Base-by-base conservation (phyloP, 306 rosid genomes). In the Prunus dulcis region DNA sequence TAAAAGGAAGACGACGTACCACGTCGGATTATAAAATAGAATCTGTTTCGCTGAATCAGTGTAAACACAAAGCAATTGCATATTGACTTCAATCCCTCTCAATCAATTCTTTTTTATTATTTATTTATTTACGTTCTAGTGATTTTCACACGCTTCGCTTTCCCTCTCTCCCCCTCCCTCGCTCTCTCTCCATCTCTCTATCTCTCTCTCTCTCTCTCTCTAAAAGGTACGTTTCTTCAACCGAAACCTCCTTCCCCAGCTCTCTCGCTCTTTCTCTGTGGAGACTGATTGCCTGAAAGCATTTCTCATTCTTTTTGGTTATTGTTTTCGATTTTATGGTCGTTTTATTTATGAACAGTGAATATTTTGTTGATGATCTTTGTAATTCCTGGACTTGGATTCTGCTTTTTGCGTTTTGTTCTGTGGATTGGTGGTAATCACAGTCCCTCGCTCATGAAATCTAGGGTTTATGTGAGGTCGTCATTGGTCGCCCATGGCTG, bases 401-500 rank as follows among this genome's bases (percentile, higher is more conserved):
- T 12, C 5, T 67, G 19, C 12, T 67, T 67, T 46, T 67, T 46
- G 63, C 28, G 20, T 30, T 67, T 67, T 12, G 20, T 30, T 12
- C 13, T 69, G 3, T 72, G 55, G 7, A 12, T 43, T 30, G 41
- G 23, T 25, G 56, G 67, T 45, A 23, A 25, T 61, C 77, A 23
- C 55, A 43, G 68, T 72, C 20, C 53, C 55, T 67, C 50, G 67
- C 49, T 17, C n/a, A 75, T 76, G 78, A 69, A 66, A 84, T 60
- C 69, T 77, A 70, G 79, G 75, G 80, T 75, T 68, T 69, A 18
- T 53, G 38, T 32, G 72, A 76, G 52, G 22, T 73, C 50, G 12
- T 22, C 19, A 55, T 32, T 74, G 51, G 56, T 82, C 55, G 68
- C 52, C 45, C 63, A 86, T 87, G 93, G 86, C 91, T 69, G 87